Evolutionary conservation across 2,329 filamentous ascomycete genomes (phyloP), one percentile per base, ranked within the genome.

Genomic region (Zasmidium citrigriseum): DNA sequence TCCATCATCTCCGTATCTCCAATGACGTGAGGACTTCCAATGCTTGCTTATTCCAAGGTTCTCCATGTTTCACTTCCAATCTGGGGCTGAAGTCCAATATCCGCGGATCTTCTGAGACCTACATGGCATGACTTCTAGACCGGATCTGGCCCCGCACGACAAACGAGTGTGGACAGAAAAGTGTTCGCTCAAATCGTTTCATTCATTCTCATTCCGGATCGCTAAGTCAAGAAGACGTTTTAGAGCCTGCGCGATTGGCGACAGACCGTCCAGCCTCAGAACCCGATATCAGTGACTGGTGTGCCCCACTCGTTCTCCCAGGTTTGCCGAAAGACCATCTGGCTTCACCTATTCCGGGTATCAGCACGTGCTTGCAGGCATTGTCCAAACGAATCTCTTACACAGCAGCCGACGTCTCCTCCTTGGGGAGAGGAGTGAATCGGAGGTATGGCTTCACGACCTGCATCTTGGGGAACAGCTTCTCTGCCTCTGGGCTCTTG

Each of bases 371-470:
- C 14, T 16, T 41, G 12, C 34, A n/a, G n/a, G n/a, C 7, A 7
- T n/a, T 7, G 7, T 9, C 14, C 34, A 11, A 11, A 41, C 73
- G 5, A 41, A 16, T n/a, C 34, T 41, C 34, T 41, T 41, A 75
- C 46, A 70, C 69, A 29, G 73, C 77, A 55, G 81, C 82, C 58
- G 73, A 79, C 29, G 82, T 84, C 77, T 84, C 76, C 70, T 84
- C 82, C 75, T 83, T 82, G 61, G 83, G 79, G 53, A 86, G 77
- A 61, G 83, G 82, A 48, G 83, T 85, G 74, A 83, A 84, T 23
- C 84, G 74, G 55, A 86, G 76, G 76, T 86, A 86, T 45, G 84
- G 84, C 80, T 85, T 86, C 61, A 87, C 82, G 61, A 85, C 82
- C 68, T 78, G 80, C 74, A 86, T 79, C 63, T 86, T 77, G 11